Conservation (phyloP, 2,329 filamentous ascomycete genomes). For the Claviceps quebecensis region DNA sequence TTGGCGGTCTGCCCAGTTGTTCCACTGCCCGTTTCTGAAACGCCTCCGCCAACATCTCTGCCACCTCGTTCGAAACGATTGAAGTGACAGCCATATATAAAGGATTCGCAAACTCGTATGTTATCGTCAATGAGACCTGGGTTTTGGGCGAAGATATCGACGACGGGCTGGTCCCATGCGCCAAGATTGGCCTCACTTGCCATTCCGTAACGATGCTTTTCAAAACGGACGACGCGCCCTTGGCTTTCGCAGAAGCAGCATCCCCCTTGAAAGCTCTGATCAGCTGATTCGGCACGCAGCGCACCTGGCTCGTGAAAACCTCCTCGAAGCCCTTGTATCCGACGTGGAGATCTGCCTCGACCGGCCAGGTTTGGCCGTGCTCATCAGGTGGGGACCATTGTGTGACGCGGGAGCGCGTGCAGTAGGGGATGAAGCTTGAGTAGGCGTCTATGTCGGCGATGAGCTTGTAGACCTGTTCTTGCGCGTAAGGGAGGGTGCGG, state of each 20-base stretch:
- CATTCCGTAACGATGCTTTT: slow-evolving; percentile 56
- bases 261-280: slow-evolving; percentile 67
- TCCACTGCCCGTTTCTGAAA: slow-evolving; percentile 70
- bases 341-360: slow-evolving; percentile 63
- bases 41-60: slow-evolving; percentile 77
- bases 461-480: slow-evolving; percentile 59
- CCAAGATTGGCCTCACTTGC: slow-evolving; percentile 40
- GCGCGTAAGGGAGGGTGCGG: slow-evolving; percentile 63
- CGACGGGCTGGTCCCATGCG: not conserved
- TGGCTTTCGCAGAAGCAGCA: slow-evolving; percentile 27
- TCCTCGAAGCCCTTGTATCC: slow-evolving; percentile 79
- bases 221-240: slow-evolving; percentile 39
- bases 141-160: slow-evolving; percentile 29
- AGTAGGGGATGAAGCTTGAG: slow-evolving; percentile 81
- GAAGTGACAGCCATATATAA: slow-evolving; percentile 71
- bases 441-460: slow-evolving; percentile 85
- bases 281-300: slow-evolving; percentile 56
- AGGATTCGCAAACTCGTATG: slow-evolving; percentile 80
- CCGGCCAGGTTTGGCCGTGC: slow-evolving; percentile 45
- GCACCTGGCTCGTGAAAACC: slow-evolving; percentile 65
- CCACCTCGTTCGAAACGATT: slow-evolving; percentile 71
- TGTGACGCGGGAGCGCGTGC: slow-evolving; percentile 63
- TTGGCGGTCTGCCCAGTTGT: slow-evolving; percentile 11
- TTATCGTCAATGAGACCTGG: slow-evolving; percentile 60
- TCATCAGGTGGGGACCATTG: slow-evolving; percentile 47